Percentiles rank a stretch among this genome's conserved stretches.
phyloP scores from a whole-genome alignment of 2,329 filamentous ascomycete species.

The Ophiostoma himal-ulmi region DNA sequence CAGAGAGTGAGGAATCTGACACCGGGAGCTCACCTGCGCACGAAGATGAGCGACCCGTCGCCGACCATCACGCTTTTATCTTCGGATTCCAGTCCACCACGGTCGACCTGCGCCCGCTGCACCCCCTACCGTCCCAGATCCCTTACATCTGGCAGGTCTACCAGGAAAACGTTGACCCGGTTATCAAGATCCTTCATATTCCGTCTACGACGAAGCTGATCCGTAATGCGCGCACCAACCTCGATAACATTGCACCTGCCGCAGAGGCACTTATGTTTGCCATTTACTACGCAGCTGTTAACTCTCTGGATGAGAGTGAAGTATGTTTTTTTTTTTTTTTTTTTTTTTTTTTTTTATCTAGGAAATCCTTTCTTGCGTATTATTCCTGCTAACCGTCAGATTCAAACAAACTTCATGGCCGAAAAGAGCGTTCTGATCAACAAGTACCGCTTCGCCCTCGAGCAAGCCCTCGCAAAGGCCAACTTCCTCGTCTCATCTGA shows the following conservation, averaged over 20 bases:
- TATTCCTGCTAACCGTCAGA: conserved; percentile 33
- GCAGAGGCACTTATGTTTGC: conserved; percentile 60
- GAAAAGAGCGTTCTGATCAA: conserved; percentile 42
- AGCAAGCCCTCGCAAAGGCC: conserved; percentile 56
- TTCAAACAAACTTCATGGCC: conserved; percentile 45
- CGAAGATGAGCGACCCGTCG: conserved; percentile 33
- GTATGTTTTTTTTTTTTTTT: conserved; percentile 36
- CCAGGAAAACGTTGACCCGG: conserved; percentile 46
- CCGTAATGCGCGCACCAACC: conserved; percentile 47
- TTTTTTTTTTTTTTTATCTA: neutral
- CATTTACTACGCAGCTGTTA: conserved; percentile 54
- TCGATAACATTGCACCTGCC: conserved; percentile 50
- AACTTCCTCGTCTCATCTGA: conserved; percentile 57
- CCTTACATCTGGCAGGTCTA: conserved; percentile 49
- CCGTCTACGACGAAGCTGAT: conserved; percentile 39
- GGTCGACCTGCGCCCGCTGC: conserved; percentile 49
- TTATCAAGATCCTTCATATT: conserved; percentile 42
- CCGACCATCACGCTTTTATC: conserved; percentile 65
- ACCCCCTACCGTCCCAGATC: conserved; percentile 50
- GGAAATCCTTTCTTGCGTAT: too few relatives aligned
- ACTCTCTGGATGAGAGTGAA: conserved; percentile 55
- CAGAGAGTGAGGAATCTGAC: conserved; percentile 54
- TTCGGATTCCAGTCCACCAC: conserved; percentile 67
- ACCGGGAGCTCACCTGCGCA: conserved; percentile 50
- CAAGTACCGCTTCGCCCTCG: conserved; percentile 50